These are phyloP conservation scores for Phylloporus scabripes DNA, from an alignment of 768 basidiomycete genomes.

Conservation along the genomic window DNA sequence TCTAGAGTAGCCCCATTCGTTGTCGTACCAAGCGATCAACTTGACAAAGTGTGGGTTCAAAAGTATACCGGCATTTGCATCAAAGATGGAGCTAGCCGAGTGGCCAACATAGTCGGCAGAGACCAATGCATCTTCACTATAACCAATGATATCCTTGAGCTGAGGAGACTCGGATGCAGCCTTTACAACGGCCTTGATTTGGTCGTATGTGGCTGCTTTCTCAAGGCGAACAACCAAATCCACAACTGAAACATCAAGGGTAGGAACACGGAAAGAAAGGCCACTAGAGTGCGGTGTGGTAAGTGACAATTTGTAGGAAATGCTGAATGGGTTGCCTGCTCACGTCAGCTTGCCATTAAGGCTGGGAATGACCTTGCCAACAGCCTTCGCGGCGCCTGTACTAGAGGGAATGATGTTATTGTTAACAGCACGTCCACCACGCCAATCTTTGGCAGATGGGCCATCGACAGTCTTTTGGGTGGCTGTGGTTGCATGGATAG, in stretches of 20 bases:
- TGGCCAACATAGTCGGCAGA: constrained; percentile 90
- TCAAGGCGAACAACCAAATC: constrained; percentile 92
- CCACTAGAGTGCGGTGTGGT: constrained; percentile 43
- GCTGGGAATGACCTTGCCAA: constrained; percentile 94
- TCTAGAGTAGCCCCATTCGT: constrained; percentile 92
- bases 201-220: constrained; percentile 79
- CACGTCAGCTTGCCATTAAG: constrained; percentile 98
- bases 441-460: constrained; percentile 94
- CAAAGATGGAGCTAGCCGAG: constrained; percentile 83
- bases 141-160: constrained; percentile 73
- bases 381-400: constrained; percentile 98
- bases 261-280: constrained; percentile 96
- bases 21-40: constrained; percentile 94
- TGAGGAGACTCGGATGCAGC: constrained; percentile 59
- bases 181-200: constrained; percentile 86
- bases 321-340: constrained; percentile 21
- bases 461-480: constrained; percentile 96
- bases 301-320: constrained; percentile 1
- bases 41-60: constrained; percentile 94
- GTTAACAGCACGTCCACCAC: constrained; percentile 91
- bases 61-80: constrained; percentile 87
- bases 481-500: constrained; percentile 94
- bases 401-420: constrained; percentile 99
- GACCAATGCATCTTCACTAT: constrained; percentile 92
- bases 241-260: constrained; percentile 94